These are phyloP conservation scores for Cladophialophora exuberans DNA, from an alignment of 2,329 filamentous ascomycete genomes.

Conservation along the genomic window DNA sequence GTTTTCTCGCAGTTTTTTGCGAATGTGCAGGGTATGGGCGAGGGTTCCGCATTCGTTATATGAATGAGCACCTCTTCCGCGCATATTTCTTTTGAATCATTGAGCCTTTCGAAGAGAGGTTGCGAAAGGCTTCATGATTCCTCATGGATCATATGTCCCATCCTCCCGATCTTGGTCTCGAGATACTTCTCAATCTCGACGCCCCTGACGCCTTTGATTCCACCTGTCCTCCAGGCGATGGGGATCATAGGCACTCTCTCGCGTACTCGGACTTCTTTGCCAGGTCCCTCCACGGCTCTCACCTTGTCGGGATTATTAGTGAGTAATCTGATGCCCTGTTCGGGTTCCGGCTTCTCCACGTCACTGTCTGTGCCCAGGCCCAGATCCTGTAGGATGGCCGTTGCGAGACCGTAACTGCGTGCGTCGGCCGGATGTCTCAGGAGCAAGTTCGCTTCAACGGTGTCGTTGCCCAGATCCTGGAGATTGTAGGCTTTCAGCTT, in stretches of 20 bases:
- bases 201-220: slow-evolving; percentile 78
- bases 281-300: slow-evolving; percentile 87
- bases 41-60: too few relatives aligned
- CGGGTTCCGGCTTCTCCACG: slow-evolving; percentile 17
- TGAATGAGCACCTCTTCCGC: too few relatives aligned
- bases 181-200: slow-evolving; percentile 92
- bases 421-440: slow-evolving; percentile 93
- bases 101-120: too few relatives aligned
- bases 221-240: slow-evolving; percentile 81
- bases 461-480: slow-evolving; percentile 95
- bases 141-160: slow-evolving; percentile 73
- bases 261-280: slow-evolving; percentile 81
- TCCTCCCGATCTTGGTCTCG: slow-evolving; percentile 91
- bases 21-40: too few relatives aligned
- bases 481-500: slow-evolving; percentile 98
- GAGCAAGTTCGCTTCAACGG: slow-evolving; percentile 91
- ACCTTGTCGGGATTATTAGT: slow-evolving; percentile 99
- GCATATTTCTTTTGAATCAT: too few relatives aligned
- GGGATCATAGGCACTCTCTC: slow-evolving; percentile 96
- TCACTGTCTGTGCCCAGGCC: slow-evolving; percentile 68
- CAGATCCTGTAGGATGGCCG: slow-evolving; percentile 87
- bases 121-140: slow-evolving; percentile 9
- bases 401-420: slow-evolving; percentile 92
- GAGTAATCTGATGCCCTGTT: slow-evolving; percentile 68
- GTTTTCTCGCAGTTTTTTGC: too few relatives aligned